Conservation (phyloP, 768 basidiomycete species). For the Lactarius sp. region DNA sequence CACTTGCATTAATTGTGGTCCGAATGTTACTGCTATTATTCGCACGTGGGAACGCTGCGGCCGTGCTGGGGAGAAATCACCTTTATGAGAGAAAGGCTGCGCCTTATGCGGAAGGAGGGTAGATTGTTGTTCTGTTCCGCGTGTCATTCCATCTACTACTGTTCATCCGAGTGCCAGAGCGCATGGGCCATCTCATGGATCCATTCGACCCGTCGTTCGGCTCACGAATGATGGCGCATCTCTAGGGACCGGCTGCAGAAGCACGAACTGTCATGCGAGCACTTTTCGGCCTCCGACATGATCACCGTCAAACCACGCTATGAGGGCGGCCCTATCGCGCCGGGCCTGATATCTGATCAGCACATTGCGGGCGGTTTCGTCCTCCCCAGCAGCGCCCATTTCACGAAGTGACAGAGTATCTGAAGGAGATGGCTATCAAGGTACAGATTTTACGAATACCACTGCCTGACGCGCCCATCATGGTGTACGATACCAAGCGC, state of each 20-base stretch:
- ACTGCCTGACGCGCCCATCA: conserved; percentile 22
- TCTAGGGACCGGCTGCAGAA: conserved; percentile 41
- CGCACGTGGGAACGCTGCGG: not conserved
- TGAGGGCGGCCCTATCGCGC: not conserved
- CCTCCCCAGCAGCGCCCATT: conserved; percentile 5
- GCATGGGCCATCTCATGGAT: conserved; percentile 24
- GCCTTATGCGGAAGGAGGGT: conserved; percentile 33
- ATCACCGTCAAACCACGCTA: conserved; percentile 42
- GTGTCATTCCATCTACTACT: conserved; percentile 35
- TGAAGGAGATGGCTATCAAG: conserved; percentile 49
- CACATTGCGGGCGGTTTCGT: conserved; percentile 31
- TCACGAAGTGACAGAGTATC: conserved; percentile 25
- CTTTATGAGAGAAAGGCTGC: conserved; percentile 42
- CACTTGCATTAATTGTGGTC: conserved; percentile 29
- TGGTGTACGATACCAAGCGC: conserved; percentile 51
- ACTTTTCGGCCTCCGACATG: conserved; percentile 41
- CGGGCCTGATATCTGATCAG: conserved; percentile 28
- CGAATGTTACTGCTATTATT: not conserved
- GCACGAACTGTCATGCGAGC: conserved; percentile 45
- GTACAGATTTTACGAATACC: conserved; percentile 41
- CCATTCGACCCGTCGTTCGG: not conserved
- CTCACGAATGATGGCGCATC: not conserved
- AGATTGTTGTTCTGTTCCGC: not conserved
- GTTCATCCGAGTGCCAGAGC: conserved; percentile 53
- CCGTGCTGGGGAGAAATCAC: not conserved